phyloP scores from a whole-genome alignment of 2,329 filamentous ascomycete genomes.

The Magnaporthiopsis incrustans region DNA sequence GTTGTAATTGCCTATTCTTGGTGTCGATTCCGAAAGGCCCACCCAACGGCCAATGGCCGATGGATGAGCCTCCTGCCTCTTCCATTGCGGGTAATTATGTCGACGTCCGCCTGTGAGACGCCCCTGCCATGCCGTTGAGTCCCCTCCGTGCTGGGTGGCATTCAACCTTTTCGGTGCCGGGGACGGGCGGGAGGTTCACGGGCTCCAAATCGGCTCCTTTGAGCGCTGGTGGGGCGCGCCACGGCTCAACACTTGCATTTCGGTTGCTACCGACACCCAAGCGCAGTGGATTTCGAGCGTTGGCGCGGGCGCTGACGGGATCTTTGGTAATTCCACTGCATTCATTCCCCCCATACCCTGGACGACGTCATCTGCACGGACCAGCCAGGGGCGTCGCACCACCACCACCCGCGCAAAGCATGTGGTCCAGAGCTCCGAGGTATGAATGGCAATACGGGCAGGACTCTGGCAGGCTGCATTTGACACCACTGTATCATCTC shows the following conservation, averaged over 20 bases:
- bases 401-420: not conserved
- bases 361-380: not conserved
- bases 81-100: not conserved
- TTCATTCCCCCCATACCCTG: too few relatives aligned
- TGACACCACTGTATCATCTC: too few relatives aligned
- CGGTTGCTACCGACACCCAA: not conserved
- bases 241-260: not conserved
- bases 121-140: too few relatives aligned
- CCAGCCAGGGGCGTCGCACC: not conserved
- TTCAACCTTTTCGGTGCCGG: not conserved
- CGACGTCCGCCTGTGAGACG: too few relatives aligned
- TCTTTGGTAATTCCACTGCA: too few relatives aligned
- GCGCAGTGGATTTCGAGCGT: not conserved
- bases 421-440: not conserved
- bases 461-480: too few relatives aligned
- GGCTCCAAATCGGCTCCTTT: not conserved
- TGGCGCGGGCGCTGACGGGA: too few relatives aligned
- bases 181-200: not conserved
- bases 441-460: not conserved
- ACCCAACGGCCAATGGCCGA: not conserved
- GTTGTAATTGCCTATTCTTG: not conserved
- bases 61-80: not conserved
- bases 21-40: not conserved
- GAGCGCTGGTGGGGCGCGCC: not conserved
- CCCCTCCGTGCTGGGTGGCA: not conserved